Percentiles rank a stretch among this genome's conserved stretches.
Conservation (phyloP, 768 basidiomycete genomes). For the Goffeauzyma gilvescens region DNA sequence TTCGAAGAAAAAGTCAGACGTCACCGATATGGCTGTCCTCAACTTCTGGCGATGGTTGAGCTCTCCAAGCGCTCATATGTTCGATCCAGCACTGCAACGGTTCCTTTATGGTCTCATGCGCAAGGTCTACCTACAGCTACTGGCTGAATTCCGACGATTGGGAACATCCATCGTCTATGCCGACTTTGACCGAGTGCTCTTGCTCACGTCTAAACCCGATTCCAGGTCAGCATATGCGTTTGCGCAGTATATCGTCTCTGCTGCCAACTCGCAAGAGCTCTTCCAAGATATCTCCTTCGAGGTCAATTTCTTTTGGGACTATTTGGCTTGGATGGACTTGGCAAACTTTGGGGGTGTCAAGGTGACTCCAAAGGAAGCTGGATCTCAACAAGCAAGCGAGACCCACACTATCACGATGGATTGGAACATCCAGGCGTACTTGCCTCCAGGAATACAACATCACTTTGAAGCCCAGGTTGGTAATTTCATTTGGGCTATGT, state of each 20-base stretch:
- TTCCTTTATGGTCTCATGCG: slow-evolving; percentile 93
- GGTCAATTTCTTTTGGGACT: slow-evolving; percentile 79
- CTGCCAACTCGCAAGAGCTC: slow-evolving; percentile 81
- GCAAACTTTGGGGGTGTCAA: slow-evolving; percentile 77
- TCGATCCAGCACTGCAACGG: slow-evolving; percentile 77
- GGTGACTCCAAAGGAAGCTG: slow-evolving; percentile 36
- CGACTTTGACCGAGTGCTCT: slow-evolving; percentile 72
- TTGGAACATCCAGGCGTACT: slow-evolving; percentile 82
- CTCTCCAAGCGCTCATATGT: slow-evolving; percentile 64
- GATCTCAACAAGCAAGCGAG: slow-evolving; percentile 10
- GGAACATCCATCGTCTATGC: slow-evolving; percentile 86
- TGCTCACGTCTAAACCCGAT: slow-evolving; percentile 77
- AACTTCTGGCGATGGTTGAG: slow-evolving; percentile 98
- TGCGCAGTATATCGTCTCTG: slow-evolving; percentile 81
- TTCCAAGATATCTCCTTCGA: slow-evolving; percentile 82
- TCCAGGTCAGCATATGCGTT: slow-evolving; percentile 89
- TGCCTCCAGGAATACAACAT: slow-evolving; percentile 60
- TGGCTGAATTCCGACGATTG: slow-evolving; percentile 87
- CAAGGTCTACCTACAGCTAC: slow-evolving; percentile 88
- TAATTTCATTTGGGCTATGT: slow-evolving; percentile 69
- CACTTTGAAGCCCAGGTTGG: slow-evolving; percentile 58
- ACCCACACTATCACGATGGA: slow-evolving; percentile 51
- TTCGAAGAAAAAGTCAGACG: slow-evolving; percentile 42
- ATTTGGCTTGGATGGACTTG: slow-evolving; percentile 83
- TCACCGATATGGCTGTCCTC: slow-evolving; percentile 44